A percentile compares a stretch with the other conserved stretches of the same genome.
Conservation (phyloP, 805 yeast genomes). For the Cyberlindnera xylosilytica region DNA sequence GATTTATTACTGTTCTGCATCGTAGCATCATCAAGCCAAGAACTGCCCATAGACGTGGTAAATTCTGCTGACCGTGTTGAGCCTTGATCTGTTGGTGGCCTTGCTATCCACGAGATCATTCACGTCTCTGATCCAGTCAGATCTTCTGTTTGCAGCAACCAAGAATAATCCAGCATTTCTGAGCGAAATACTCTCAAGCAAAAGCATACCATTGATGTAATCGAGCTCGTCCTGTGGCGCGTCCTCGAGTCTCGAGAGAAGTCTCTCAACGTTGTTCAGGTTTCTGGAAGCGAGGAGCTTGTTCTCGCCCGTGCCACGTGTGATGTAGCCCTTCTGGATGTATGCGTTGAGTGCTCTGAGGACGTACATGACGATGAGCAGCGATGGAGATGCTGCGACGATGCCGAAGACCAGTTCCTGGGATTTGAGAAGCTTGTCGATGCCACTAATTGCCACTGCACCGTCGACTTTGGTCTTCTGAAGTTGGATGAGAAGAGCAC, state of each 20-base stretch:
- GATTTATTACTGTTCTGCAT: neutral
- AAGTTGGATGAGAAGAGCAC: slow-evolving; percentile 83
- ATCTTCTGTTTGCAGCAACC: slow-evolving; percentile 46
- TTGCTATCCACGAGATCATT: slow-evolving; percentile 50
- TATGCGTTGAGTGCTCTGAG: slow-evolving; percentile 30
- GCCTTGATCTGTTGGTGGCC: slow-evolving; percentile 36
- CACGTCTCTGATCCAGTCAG: slow-evolving; percentile 62
- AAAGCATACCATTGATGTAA: slow-evolving; percentile 53
- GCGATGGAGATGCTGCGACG: slow-evolving; percentile 83
- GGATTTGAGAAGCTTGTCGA: slow-evolving; percentile 81
- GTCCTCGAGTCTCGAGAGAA: slow-evolving; percentile 34
- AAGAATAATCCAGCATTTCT: slow-evolving; percentile 45
- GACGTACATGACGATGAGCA: slow-evolving; percentile 51
- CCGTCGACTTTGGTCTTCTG: slow-evolving; percentile 97
- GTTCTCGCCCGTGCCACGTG: slow-evolving; percentile 14
- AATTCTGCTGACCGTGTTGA: slow-evolving; percentile 50
- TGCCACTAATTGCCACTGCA: slow-evolving; percentile 83
- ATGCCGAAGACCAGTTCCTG: slow-evolving; percentile 94
- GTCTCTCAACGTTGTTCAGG: slow-evolving; percentile 58
- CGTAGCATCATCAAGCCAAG: slow-evolving; percentile 8
- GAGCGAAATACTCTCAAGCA: slow-evolving; percentile 63
- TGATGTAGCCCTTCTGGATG: slow-evolving; percentile 35
- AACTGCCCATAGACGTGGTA: slow-evolving; percentile 56
- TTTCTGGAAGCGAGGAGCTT: slow-evolving; percentile 37
- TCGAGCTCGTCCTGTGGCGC: slow-evolving; percentile 28